phyloP scores from a whole-genome alignment of 1,139 yeast species.

The Candida dubliniensis region DNA sequence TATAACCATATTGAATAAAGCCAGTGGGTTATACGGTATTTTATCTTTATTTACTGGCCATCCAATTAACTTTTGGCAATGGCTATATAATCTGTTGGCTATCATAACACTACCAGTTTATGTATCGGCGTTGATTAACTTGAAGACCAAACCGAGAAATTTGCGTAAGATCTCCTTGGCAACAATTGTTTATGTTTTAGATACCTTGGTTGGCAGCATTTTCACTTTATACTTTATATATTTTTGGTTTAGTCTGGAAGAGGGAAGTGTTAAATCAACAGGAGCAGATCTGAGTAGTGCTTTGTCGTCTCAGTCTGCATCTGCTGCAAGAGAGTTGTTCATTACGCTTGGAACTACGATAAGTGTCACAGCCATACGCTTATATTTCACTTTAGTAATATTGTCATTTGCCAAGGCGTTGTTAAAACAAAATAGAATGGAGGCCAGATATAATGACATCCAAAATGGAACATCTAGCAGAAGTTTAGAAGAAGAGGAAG shows the following conservation, averaged over 20 bases:
- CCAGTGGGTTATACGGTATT: conserved; percentile 86
- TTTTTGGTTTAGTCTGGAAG: conserved; percentile 68
- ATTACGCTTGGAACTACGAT: conserved; percentile 61
- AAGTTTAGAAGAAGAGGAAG: conserved; percentile 33
- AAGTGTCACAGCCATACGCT: conserved; percentile 50
- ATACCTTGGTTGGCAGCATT: conserved; percentile 63
- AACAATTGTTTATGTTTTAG: conserved; percentile 62
- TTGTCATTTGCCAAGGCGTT: conserved; percentile 57
- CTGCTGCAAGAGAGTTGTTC: conserved; percentile 69
- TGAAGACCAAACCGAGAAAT: conserved; percentile 31
- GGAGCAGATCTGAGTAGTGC: conserved; percentile 15
- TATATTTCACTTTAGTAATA: conserved; percentile 67
- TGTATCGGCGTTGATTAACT: conserved; percentile 54
- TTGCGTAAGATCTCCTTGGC: conserved; percentile 55
- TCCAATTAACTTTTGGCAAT: conserved; percentile 78
- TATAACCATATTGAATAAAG: conserved; percentile 79
- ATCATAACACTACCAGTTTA: conserved; percentile 66
- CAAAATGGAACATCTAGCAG: conserved; percentile 7
- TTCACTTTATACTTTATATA: conserved; percentile 74
- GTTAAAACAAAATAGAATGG: conserved; percentile 33
- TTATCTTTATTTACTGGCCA: conserved; percentile 88
- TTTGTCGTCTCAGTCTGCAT: conserved; percentile 57
- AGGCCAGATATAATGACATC: conserved; percentile 20
- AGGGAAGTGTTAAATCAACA: conserved; percentile 17
- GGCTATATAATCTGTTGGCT: conserved; percentile 75